Evolutionary conservation across 257 asterid genomes (phyloP).

Genomic region (Ocimum tenuiflorum): DNA sequence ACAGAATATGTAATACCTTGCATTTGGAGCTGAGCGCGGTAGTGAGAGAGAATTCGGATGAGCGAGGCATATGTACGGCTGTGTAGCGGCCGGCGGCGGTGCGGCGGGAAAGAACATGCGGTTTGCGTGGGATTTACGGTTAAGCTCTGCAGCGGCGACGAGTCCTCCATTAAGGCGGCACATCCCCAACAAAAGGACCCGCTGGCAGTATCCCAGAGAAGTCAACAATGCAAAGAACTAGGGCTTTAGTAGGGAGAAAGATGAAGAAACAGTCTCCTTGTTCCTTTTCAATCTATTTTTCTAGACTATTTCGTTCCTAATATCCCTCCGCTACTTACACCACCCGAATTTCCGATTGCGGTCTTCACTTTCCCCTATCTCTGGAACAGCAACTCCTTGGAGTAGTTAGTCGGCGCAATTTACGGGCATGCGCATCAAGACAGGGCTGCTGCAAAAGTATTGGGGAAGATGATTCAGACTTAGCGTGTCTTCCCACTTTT

Average conservation of each 20-base stretch:
- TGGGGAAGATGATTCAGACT: constrained; percentile 6
- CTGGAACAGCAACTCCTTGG: constrained; percentile 10
- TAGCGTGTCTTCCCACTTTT: no score
- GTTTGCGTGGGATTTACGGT: constrained; percentile 26
- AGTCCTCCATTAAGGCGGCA: constrained; percentile 32
- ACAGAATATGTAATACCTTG: constrained; percentile 32
- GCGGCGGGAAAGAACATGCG: constrained; percentile 25
- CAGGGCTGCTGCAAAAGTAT: not conserved
- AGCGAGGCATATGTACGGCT: constrained; percentile 54
- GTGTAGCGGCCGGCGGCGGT: constrained; percentile 53
- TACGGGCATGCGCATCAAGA: not conserved
- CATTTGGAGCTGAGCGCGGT: constrained; percentile 19
- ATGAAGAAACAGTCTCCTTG: constrained; percentile 15
- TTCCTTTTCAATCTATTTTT: not conserved
- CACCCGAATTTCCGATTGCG: constrained; percentile 14
- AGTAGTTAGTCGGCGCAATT: not conserved
- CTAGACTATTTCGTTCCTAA: no score
- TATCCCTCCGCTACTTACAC: constrained; percentile 1
- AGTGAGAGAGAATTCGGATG: constrained; percentile 31
- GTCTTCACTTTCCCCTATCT: no score
- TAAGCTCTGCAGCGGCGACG: constrained; percentile 23
- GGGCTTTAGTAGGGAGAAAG: constrained; percentile 31
- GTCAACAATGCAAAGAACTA: constrained; percentile 31
- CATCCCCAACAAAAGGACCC: constrained; percentile 7
- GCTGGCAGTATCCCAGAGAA: constrained; percentile 15